Evolutionary conservation across 2,329 filamentous ascomycete species (phyloP), one percentile per base, ranked within the genome.

Genomic region (Neoarthrinium moseri): DNA sequence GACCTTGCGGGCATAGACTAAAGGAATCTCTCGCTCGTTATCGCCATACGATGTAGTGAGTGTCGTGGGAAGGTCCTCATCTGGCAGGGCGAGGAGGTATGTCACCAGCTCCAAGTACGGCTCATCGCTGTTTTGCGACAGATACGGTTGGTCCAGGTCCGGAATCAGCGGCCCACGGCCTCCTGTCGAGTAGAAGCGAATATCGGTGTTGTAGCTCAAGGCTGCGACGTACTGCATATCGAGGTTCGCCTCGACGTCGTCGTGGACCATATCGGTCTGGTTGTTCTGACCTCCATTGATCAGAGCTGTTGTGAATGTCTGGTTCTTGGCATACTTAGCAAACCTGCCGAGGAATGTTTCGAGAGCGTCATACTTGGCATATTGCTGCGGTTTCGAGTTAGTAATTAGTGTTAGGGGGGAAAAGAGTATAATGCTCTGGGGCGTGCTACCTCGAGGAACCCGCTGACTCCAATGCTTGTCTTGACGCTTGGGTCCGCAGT

Each of bases 1-100:
- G 11, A 84, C 80, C 41, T 75, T 73, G 38, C 70, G 68, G 15
- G 81, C 80, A 56, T 86, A 89, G 10, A 75, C 74, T 3, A 67
- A 57, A 0, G 84, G 84, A 0, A 88, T 55, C 2, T 77, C 84
- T 29, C 86, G 78, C 63, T 88, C 85, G 43, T 81, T 75, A 49
- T 87, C 83, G 38, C 81, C 83, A 59, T 88, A 88, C 0, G 81
- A 86, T 11, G 79, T 82, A 43, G 74, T 78, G 56, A 88, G 76
- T 13, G 83, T 77, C 37, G 81, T 75, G 1, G 85, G 84, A 2
- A 88, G 68, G 6, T 68, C 59, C 0, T 64, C 56, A 43, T 75
- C 73, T 2, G 66, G 23, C 6, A 50, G 44, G n/a, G 24, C 33
- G 8, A 47, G 35, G n/a, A 63, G 49, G 38, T 61, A 60, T 2